These are phyloP conservation scores for Trichophyton verrucosum DNA, from an alignment of 2,329 filamentous ascomycete species.

Conservation along the genomic window DNA sequence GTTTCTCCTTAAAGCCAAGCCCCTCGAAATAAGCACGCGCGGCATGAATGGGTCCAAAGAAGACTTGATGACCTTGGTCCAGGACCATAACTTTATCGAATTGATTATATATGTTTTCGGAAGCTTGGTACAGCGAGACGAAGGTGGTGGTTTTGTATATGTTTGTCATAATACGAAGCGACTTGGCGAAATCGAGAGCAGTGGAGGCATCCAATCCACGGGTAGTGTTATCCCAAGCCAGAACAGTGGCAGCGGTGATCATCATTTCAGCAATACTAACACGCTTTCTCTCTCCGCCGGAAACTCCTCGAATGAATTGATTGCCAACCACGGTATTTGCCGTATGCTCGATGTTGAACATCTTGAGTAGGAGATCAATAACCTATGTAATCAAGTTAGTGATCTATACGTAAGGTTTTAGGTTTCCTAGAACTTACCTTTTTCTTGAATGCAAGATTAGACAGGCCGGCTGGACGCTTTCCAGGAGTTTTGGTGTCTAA, in stretches of 20 bases:
- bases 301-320: conserved; percentile 65
- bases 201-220: conserved; percentile 57
- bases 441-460: conserved; percentile 61
- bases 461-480: conserved; percentile 62
- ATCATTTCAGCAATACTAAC: conserved; percentile 77
- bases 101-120: conserved; percentile 63
- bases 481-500: conserved; percentile 74
- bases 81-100: conserved; percentile 81
- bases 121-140: conserved; percentile 75
- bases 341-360: conserved; percentile 91
- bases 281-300: conserved; percentile 65
- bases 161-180: conserved; percentile 67
- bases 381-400: conserved; percentile 37
- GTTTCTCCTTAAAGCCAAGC: conserved; percentile 61
- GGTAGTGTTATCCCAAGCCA: conserved; percentile 66
- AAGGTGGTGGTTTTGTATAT: conserved; percentile 75
- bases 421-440: conserved; percentile 25
- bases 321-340: conserved; percentile 75
- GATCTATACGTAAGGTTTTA: not conserved
- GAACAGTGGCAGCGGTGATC: conserved; percentile 57
- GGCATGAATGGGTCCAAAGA: conserved; percentile 55
- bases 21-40: conserved; percentile 64
- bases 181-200: conserved; percentile 54
- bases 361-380: conserved; percentile 62
- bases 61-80: conserved; percentile 62